phyloP scores from a whole-genome alignment of 2,329 filamentous ascomycete species.

The Penicillium sclerotiorum region DNA sequence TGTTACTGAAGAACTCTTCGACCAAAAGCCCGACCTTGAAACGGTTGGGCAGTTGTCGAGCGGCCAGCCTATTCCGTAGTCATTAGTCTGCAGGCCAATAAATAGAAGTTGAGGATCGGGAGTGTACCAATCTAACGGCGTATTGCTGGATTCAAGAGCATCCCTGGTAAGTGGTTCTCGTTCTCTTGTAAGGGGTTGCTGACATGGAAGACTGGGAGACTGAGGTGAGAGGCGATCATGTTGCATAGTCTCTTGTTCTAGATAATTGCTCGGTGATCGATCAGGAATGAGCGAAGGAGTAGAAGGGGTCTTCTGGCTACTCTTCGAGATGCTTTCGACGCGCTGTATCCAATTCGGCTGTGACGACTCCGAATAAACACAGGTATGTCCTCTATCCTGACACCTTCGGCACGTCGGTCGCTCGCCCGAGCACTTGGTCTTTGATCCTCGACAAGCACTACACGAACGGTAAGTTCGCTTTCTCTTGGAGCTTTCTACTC shows the following conservation, averaged over 20 bases:
- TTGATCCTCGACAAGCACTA: conserved; percentile 20
- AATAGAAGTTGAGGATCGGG: not conserved
- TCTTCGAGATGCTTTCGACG: conserved; percentile 6
- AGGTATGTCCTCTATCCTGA: conserved; percentile 10
- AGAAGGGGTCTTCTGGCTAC: not conserved
- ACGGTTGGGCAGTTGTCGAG: conserved; percentile 11
- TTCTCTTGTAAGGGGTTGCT: not conserved
- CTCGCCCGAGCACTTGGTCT: conserved; percentile 26
- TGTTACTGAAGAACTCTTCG: conserved; percentile 25
- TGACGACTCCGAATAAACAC: conserved; percentile 21
- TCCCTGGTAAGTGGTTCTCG: conserved; percentile 2
- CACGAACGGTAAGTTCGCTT: conserved; percentile 26
- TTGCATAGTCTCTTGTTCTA: not conserved
- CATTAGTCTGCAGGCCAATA: not conserved
- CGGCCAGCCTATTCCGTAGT: conserved; percentile 9
- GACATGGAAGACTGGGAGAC: conserved; percentile 1
- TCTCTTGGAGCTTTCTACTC: conserved; percentile 6
- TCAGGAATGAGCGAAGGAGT: not conserved
- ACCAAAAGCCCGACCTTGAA: conserved; percentile 16
- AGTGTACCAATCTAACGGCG: conserved; percentile 17
- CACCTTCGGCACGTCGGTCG: conserved; percentile 22
- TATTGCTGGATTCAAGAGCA: not conserved
- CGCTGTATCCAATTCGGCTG: conserved; percentile 23
- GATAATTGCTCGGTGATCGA: not conserved
- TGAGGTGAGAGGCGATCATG: not conserved